Base-by-base conservation (phyloP, 108 stramenopile species). In the Nitzschia palea region DNA sequence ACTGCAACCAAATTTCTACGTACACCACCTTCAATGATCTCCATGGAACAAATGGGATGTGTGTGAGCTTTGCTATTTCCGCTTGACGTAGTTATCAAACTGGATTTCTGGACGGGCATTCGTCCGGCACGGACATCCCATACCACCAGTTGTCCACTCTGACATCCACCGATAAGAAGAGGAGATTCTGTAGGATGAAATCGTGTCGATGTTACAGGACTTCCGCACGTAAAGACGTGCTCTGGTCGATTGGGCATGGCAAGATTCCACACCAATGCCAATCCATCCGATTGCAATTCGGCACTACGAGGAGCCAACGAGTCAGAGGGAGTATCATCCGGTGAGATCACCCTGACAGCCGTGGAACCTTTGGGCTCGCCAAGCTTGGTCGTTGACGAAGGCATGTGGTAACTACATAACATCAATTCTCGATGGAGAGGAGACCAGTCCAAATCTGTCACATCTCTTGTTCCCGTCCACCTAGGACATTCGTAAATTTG, bases 161-260 rank as follows among this genome's bases (percentile, higher is more conserved):
- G 74, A 31, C 87, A 90, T 17, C 88, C 93, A 36, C 93, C 93
- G 37, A 94, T 75, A 18, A 94, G 67, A n/a, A 88, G 76, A 1
- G 88, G 84, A 29, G 84, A 71, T 78, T 94, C 93, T 25, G 86
- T 83, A 29, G 88, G 93, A 77, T 94, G 93, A 71, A 94, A 94
- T 40, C 79, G 56, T 6, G 80, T 58, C 12, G 74, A 78, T 34
- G 87, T 70, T 12, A 90, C 88, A 0, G 93, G 89, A 78, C 87
- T 87, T 12, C 89, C 89, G 53, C 88, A 83, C 3, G 87, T 90
- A 62, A 94, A 94, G 0, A 94, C 78, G 51, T 94, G 89, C 73
- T 94, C 93, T 26, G 93, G 93, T 54, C 93, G 84, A 31, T 71
- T 45, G 23, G 93, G 89, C 86, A 94, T 87, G 52, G 88, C 72